These are phyloP conservation scores for Cicer arietinum DNA, from an alignment of 306 rosid species.

Conservation along the genomic window DNA sequence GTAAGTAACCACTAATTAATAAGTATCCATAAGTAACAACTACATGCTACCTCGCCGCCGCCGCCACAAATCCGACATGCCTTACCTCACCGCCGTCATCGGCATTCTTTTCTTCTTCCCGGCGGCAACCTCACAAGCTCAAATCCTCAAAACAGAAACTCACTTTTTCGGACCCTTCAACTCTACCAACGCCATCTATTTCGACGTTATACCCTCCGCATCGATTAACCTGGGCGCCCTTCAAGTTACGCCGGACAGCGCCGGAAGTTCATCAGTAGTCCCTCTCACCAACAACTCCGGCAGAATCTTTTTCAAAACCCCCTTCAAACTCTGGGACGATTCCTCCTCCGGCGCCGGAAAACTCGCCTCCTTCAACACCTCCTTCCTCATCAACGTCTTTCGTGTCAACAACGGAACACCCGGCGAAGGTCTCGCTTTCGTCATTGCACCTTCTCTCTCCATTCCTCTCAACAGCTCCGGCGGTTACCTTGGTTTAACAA, in stretches of 20 bases:
- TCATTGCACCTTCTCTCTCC: slow-evolving; percentile 52
- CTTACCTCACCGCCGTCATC: slow-evolving; percentile 29
- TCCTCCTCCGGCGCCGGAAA: background rate
- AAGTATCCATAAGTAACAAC: too few relatives aligned
- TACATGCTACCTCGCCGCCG: slow-evolving; percentile 3
- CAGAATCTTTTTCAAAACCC: slow-evolving; percentile 46
- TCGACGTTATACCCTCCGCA: slow-evolving; percentile 40
- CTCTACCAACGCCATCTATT: background rate
- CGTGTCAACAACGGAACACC: slow-evolving; percentile 45
- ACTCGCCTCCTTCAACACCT: slow-evolving; percentile 65
- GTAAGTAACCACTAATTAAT: too few relatives aligned
- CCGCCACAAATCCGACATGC: slow-evolving; percentile 33
- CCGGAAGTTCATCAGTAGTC: slow-evolving; percentile 31
- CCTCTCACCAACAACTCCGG: slow-evolving; percentile 49
- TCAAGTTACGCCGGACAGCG: slow-evolving; percentile 72
- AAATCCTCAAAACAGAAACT: background rate
- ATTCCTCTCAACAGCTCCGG: slow-evolving; percentile 57
- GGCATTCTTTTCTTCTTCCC: slow-evolving; percentile 42
- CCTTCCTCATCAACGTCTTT: slow-evolving; percentile 61
- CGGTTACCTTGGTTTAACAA: slow-evolving; percentile 70
- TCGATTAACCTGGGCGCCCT: slow-evolving; percentile 56
- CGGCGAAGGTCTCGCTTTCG: slow-evolving; percentile 72
- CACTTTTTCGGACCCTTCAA: slow-evolving; percentile 56
- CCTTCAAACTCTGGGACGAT: slow-evolving; percentile 62
- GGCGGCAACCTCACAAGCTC: slow-evolving; percentile 33